Percentiles rank a stretch among this genome's conserved stretches.
Evolutionary conservation across 1,284 basidiomycete species (phyloP).

Genomic region (Tranzscheliella williamsii): DNA sequence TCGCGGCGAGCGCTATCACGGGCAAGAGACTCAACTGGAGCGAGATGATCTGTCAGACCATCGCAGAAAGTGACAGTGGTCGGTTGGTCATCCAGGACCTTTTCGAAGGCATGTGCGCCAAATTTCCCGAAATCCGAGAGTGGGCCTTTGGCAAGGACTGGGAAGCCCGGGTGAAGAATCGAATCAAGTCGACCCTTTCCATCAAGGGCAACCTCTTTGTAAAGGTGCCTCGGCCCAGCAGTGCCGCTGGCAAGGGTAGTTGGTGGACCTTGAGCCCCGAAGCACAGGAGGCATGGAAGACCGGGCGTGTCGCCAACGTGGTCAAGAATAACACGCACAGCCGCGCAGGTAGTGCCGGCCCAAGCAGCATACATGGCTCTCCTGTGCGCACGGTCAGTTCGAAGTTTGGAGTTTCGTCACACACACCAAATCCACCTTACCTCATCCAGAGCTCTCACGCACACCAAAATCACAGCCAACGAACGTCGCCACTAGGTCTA

Average conservation of each 20-base stretch:
- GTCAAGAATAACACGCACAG: slow-evolving; percentile 49
- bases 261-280: slow-evolving; percentile 59
- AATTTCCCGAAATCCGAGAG: slow-evolving; percentile 56
- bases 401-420: slow-evolving; percentile 32
- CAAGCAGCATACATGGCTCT: slow-evolving; percentile 44
- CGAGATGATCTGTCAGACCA: slow-evolving; percentile 59
- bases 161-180: slow-evolving; percentile 59
- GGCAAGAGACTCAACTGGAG: slow-evolving; percentile 58
- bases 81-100: slow-evolving; percentile 57
- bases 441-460: slow-evolving; percentile 31
- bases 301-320: slow-evolving; percentile 49
- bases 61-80: slow-evolving; percentile 51
- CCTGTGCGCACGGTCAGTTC: slow-evolving; percentile 39
- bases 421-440: slow-evolving; percentile 35
- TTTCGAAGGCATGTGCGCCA: slow-evolving; percentile 55
- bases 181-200: slow-evolving; percentile 59
- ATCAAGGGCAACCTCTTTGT: slow-evolving; percentile 59
- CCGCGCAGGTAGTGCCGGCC: slow-evolving; percentile 36
- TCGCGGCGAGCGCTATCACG: slow-evolving; percentile 47
- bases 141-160: slow-evolving; percentile 59
- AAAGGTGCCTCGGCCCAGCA: slow-evolving; percentile 55
- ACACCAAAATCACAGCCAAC: slow-evolving; percentile 39
- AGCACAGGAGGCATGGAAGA: slow-evolving; percentile 54
- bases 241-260: slow-evolving; percentile 53
- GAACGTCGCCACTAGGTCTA: slow-evolving; percentile 32